phyloP scores from a whole-genome alignment of 139 green algal genomes.

The Tetradesmus lagerheimii region DNA sequence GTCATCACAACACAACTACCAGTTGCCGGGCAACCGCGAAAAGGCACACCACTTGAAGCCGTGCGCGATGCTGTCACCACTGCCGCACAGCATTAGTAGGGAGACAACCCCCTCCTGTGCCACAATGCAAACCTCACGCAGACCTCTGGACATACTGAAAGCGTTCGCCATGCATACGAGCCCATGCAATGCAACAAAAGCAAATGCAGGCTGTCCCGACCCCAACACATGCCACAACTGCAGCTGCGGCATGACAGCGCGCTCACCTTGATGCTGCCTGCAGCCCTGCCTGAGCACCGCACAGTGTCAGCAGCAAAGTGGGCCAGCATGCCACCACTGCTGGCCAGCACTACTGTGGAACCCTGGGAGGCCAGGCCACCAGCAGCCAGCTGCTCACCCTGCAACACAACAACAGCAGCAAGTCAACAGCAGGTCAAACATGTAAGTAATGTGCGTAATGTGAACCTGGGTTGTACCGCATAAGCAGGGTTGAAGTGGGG shows the following conservation, averaged over 20 bases:
- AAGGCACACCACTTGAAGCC: no score
- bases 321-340: conserved; percentile 58
- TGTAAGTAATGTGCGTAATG: no score
- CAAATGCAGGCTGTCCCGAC: neutral
- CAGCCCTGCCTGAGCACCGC: neutral
- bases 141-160: no score
- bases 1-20: no score
- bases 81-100: no score
- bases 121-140: no score
- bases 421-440: neutral
- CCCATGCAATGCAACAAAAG: no score
- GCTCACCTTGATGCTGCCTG: conserved; percentile 45
- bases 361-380: conserved; percentile 57
- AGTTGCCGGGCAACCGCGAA: no score
- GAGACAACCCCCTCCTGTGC: no score
- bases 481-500: neutral
- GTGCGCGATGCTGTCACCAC: no score
- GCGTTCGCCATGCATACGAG: no score
- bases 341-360: conserved; percentile 66
- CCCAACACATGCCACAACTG: neutral
- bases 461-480: no score
- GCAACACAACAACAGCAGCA: neutral
- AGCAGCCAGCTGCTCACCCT: conserved; percentile 65
- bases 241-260: neutral
- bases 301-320: conserved; percentile 53